Percentiles rank a stretch among this genome's conserved stretches.
These are phyloP conservation scores for Didymellaceae sp. DNA, from an alignment of 2,329 filamentous ascomycete genomes.

Conservation along the genomic window DNA sequence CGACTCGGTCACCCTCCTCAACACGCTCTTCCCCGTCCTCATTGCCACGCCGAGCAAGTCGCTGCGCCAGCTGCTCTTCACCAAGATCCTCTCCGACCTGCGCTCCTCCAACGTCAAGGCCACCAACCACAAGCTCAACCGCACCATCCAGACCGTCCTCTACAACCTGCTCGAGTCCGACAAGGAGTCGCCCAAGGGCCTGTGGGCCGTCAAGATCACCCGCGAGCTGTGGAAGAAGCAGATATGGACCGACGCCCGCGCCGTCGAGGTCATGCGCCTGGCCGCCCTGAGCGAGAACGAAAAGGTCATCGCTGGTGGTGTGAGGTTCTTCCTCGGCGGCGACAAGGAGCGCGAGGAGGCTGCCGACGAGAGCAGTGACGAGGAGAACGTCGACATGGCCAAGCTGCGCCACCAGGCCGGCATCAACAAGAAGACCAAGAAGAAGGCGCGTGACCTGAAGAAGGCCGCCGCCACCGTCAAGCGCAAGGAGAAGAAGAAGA, in stretches of 20 bases:
- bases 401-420: constrained; percentile 83
- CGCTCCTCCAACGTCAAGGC: constrained; percentile 85
- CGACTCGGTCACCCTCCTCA: constrained; percentile 79
- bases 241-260: constrained; percentile 92
- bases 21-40: constrained; percentile 92
- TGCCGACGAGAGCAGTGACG: constrained; percentile 79
- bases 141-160: constrained; percentile 89
- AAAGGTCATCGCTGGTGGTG: constrained; percentile 86
- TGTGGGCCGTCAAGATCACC: constrained; percentile 96
- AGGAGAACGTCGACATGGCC: constrained; percentile 78
- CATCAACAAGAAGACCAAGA: constrained; percentile 97
- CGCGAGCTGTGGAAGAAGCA: constrained; percentile 96
- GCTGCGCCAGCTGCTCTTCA: constrained; percentile 80
- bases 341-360: constrained; percentile 95
- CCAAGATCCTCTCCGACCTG: constrained; percentile 90
- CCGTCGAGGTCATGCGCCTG: constrained; percentile 98
- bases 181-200: constrained; percentile 79
- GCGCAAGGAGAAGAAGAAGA: constrained; percentile 83
- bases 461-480: constrained; percentile 84
- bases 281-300: constrained; percentile 87
- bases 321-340: constrained; percentile 93
- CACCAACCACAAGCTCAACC: constrained; percentile 91
- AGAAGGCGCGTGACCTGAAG: constrained; percentile 78
- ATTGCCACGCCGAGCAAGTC: constrained; percentile 92
- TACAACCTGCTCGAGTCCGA: constrained; percentile 92